Percentiles rank a stretch among this genome's conserved stretches.
Evolutionary conservation across 345 rosid species (phyloP).

Genomic region (Diplotaxis tenuifolia): DNA sequence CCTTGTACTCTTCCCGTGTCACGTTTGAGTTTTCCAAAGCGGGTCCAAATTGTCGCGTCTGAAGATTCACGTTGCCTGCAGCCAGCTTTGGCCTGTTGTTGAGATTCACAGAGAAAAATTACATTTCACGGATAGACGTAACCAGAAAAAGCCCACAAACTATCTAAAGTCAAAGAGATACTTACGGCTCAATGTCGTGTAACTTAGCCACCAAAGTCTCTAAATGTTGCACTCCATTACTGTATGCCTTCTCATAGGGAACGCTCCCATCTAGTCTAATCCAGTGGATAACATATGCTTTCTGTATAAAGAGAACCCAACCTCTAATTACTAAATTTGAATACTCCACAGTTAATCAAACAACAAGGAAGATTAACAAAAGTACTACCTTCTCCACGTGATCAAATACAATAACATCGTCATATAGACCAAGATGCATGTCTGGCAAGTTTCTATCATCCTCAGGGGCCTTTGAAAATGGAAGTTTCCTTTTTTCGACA

Average conservation of each 20-base stretch:
- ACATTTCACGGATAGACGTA: background rate
- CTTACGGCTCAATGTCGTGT: constrained; percentile 51
- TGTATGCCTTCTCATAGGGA: constrained; percentile 56
- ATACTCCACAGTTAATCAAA: background rate
- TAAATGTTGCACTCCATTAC: constrained; percentile 52
- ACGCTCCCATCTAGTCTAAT: constrained; percentile 50
- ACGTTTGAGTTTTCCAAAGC: constrained; percentile 59
- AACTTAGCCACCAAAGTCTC: constrained; percentile 49
- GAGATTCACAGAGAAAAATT: constrained; percentile 1
- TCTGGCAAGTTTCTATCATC: constrained; percentile 90
- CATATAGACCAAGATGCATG: constrained; percentile 82
- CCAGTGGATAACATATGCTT: constrained; percentile 68
- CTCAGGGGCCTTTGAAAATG: constrained; percentile 65
- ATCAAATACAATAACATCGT: constrained; percentile 78
- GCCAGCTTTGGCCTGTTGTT: constrained; percentile 68
- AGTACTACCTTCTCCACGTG: constrained; percentile 76
- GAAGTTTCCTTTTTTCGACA: constrained; percentile 70
- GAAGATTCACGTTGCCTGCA: constrained; percentile 56
- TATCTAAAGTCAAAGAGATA: constrained; percentile 8
- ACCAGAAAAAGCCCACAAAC: background rate
- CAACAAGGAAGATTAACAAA: constrained; percentile 5
- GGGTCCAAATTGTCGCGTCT: constrained; percentile 64
- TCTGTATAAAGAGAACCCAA: constrained; percentile 37
- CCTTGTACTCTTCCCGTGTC: constrained; percentile 64
- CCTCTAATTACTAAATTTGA: background rate